Conservation (phyloP, 768 basidiomycete species). For the Rhodosporidiobolus sp. region DNA sequence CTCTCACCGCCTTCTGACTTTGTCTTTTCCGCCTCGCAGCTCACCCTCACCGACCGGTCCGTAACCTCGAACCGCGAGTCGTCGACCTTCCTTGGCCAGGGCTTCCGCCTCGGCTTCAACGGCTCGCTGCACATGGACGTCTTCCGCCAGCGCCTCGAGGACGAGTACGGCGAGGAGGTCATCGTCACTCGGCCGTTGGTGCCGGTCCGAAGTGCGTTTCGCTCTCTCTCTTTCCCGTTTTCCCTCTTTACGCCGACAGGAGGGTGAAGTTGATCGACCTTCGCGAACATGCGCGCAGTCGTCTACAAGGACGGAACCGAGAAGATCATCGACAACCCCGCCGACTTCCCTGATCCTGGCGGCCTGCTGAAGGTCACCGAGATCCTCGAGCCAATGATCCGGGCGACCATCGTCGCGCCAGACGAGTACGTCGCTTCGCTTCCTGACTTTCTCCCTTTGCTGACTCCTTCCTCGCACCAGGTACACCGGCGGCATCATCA, state of each 20-base stretch:
- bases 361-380: constrained; percentile 62
- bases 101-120: constrained; percentile 88
- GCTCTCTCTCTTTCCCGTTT: not conserved
- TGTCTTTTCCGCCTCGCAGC: constrained; percentile 51
- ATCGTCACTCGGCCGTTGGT: constrained; percentile 96
- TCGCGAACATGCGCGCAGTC: constrained; percentile 55
- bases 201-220: constrained; percentile 71
- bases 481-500: constrained; percentile 95
- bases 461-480: not conserved
- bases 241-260: no score
- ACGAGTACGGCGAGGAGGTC: constrained; percentile 87
- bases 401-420: constrained; percentile 89
- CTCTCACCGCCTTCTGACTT: not conserved
- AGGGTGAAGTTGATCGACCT: not conserved
- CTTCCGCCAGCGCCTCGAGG: constrained; percentile 90
- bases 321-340: constrained; percentile 77
- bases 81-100: constrained; percentile 90
- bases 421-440: constrained; percentile 60
- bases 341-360: constrained; percentile 82
- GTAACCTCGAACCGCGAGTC: constrained; percentile 88
- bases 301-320: constrained; percentile 65
- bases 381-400: constrained; percentile 88
- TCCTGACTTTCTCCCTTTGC: not conserved
- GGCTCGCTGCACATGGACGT: constrained; percentile 97
- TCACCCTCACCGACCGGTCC: constrained; percentile 80